Evolutionary conservation across 2,329 filamentous ascomycete genomes (phyloP), one percentile per base, ranked within the genome.

Genomic region (Colletotrichum sp.): DNA sequence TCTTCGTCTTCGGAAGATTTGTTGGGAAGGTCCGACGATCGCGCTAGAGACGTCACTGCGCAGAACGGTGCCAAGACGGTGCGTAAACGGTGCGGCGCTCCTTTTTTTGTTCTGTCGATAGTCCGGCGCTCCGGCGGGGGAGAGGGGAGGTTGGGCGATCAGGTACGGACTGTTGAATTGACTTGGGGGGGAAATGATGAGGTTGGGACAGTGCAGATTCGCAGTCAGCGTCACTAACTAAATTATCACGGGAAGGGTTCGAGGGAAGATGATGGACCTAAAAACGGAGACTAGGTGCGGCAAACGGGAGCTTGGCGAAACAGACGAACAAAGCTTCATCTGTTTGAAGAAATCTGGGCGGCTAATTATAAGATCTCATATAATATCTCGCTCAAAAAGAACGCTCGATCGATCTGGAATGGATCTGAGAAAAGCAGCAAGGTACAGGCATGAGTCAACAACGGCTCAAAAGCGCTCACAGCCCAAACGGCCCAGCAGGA

Each of bases 11-110:
- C 73, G 70, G 70, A 52, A 64, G 57, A 73, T 73, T 75, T 75
- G 73, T 73, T 75, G 73, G 73, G 73, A 75, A 75, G 57, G 43
- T 75, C 73, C 73, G 73, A 43, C 70, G 70, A 67, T 64, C 63
- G 59, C 64, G 69, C 73, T n/a, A 72, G 21, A 71, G 60, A 74
- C 48, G 63, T 67, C 63, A 72, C 72, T 74, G 55, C 72, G 52
- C 63, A 34, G 48, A 28, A 66, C 67, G 67, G 48, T 66, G 67
- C 68, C 48, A 34, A 24, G 71, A 69, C 71, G 57, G 71, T 60
- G 57, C 52, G 52, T 16, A 57, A 39, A 71, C 72, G 34, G 52
- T 67, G 61, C 72, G 61, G 61, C 24, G 43, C 43, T 48, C 43
- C n/a, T 48, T 10, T 48, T 48, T 48, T 48, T 67, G 60, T 16